These are phyloP conservation scores for Cytospora piceae DNA, from an alignment of 2,329 filamentous ascomycete genomes.

Conservation along the genomic window DNA sequence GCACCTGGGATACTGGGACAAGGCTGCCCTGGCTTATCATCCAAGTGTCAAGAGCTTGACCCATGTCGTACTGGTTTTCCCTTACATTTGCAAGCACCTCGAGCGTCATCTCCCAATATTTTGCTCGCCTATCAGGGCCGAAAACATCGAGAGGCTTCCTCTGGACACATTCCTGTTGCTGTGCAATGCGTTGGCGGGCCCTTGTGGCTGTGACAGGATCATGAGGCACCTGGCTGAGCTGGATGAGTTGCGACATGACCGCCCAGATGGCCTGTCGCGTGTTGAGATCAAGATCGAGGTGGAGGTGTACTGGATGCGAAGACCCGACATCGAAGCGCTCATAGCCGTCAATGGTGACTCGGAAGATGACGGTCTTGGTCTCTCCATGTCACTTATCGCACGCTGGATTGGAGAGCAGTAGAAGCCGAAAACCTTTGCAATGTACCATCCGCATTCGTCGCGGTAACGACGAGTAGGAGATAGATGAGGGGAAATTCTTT, in stretches of 20 bases:
- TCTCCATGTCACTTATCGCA: too few relatives aligned
- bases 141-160: background rate
- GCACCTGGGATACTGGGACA: too few relatives aligned
- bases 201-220: background rate
- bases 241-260: background rate
- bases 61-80: too few relatives aligned
- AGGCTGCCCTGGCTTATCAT: too few relatives aligned
- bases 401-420: too few relatives aligned
- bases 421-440: too few relatives aligned
- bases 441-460: too few relatives aligned
- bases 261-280: background rate
- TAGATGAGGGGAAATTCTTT: too few relatives aligned
- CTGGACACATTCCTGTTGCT: background rate
- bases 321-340: background rate
- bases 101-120: too few relatives aligned
- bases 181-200: background rate
- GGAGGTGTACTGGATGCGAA: background rate
- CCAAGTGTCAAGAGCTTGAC: too few relatives aligned
- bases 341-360: background rate
- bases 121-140: accelerated
- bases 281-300: background rate
- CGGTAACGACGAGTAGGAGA: too few relatives aligned
- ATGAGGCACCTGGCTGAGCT: background rate
- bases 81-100: background rate
- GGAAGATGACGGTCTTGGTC: too few relatives aligned